phyloP scores from a whole-genome alignment of 441 rosid genomes.

The Gossypium lobatum region DNA sequence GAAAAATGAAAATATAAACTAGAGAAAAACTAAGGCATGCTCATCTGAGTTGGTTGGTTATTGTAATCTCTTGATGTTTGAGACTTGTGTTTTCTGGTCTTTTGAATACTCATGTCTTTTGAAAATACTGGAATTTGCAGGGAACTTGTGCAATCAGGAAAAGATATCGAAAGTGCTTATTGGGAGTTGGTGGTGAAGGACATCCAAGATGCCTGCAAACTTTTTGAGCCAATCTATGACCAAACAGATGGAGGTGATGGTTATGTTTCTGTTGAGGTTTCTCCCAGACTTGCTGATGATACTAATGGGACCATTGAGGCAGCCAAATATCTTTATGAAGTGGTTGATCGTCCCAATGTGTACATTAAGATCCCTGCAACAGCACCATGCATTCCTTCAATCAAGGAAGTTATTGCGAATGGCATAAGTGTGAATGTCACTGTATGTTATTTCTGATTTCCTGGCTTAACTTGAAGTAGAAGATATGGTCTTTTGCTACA shows the following conservation, averaged over 20 bases:
- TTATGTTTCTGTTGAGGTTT: conserved; percentile 97
- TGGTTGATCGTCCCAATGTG: conserved; percentile 75
- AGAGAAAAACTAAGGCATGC: conserved; percentile 9
- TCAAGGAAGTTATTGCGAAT: conserved; percentile 79
- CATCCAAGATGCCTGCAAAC: conserved; percentile 94
- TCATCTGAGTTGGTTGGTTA: neutral
- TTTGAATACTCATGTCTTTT: neutral
- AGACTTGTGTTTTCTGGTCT: neutral
- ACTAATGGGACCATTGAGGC: conserved; percentile 83
- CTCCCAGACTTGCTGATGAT: conserved; percentile 90
- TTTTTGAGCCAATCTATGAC: conserved; percentile 83
- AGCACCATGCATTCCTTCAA: conserved; percentile 81
- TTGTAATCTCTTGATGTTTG: neutral
- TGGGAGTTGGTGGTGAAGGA: conserved; percentile 99
- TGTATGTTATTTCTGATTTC: conserved; percentile 43
- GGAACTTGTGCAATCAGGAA: conserved; percentile 85
- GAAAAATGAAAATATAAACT: neutral
- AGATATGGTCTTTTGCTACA: neutral
- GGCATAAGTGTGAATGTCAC: conserved; percentile 96
- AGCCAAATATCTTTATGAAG: conserved; percentile 82
- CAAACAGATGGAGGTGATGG: conserved; percentile 90
- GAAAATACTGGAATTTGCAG: conserved; percentile 35
- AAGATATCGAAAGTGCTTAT: conserved; percentile 78
- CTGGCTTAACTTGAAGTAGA: conserved; percentile 13
- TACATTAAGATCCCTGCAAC: conserved; percentile 97